Conservation (phyloP, 2,329 filamentous ascomycete species). For the Raffaelea ambrosiae region DNA sequence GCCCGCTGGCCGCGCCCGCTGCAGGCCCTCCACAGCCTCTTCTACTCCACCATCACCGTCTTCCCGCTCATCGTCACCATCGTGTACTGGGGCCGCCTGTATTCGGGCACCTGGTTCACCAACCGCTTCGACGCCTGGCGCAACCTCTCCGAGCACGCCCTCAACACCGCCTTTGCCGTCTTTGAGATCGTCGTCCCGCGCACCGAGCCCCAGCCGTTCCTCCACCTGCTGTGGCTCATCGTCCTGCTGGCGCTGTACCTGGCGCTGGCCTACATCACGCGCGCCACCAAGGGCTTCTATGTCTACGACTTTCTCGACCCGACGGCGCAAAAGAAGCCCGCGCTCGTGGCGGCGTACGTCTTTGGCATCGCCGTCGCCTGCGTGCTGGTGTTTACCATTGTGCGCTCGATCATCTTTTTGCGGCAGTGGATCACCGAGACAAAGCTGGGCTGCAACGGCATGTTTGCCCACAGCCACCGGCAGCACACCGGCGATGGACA, state of each 20-base stretch:
- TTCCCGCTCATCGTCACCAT: slow-evolving; percentile 63
- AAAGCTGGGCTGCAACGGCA: slow-evolving; percentile 31
- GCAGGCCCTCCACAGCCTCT: slow-evolving; percentile 56
- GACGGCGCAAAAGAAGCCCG: slow-evolving; percentile 30
- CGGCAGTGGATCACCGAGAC: slow-evolving; percentile 40
- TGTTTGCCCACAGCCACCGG: slow-evolving; percentile 13
- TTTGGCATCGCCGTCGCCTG: slow-evolving; percentile 48
- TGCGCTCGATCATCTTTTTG: slow-evolving; percentile 40
- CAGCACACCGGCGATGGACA: not conserved
- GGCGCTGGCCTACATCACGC: slow-evolving; percentile 64
- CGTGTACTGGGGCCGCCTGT: slow-evolving; percentile 62
- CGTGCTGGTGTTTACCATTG: slow-evolving; percentile 43
- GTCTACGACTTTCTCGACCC: slow-evolving; percentile 72
- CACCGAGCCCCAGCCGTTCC: slow-evolving; percentile 50
- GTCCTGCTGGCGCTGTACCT: slow-evolving; percentile 66
- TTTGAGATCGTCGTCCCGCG: slow-evolving; percentile 65
- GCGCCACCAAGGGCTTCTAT: slow-evolving; percentile 63
- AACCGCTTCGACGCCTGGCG: slow-evolving; percentile 47
- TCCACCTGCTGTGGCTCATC: slow-evolving; percentile 60
- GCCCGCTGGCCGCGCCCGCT: slow-evolving; percentile 51
- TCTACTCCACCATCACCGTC: slow-evolving; percentile 54
- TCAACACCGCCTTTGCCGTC: slow-evolving; percentile 68
- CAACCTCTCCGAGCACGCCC: slow-evolving; percentile 64
- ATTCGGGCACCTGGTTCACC: slow-evolving; percentile 40
- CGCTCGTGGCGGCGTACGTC: slow-evolving; percentile 55